Percentiles rank a stretch among this genome's conserved stretches.
phyloP scores from a whole-genome alignment of 176 grass and related monocot genomes.

The Oryza glumipatula region DNA sequence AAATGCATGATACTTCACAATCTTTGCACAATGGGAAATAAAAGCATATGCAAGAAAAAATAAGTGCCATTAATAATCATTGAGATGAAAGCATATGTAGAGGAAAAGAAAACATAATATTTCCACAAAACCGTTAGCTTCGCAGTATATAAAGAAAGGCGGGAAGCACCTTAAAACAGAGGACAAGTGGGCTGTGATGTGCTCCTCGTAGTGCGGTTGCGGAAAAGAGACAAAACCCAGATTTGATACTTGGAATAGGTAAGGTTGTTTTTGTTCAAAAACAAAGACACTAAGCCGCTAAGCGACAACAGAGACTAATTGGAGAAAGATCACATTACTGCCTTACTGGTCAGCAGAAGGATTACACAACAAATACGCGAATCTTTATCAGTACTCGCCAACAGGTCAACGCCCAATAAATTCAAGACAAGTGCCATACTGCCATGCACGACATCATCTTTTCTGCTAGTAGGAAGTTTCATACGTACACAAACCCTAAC shows the following conservation, averaged over 20 bases:
- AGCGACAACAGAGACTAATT: background rate
- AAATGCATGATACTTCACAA: background rate
- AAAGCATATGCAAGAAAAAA: background rate
- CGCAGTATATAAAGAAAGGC: background rate
- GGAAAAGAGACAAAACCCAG: background rate
- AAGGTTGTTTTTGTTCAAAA: background rate
- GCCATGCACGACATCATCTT: background rate
- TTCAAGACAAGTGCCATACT: background rate
- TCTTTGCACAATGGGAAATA: background rate
- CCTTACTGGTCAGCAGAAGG: background rate
- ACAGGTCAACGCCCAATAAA: background rate
- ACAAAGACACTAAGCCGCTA: background rate
- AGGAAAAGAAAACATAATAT: background rate
- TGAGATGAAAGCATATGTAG: conserved; percentile 3
- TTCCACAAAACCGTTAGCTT: background rate
- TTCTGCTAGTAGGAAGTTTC: background rate
- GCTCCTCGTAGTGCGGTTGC: background rate
- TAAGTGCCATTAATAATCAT: background rate
- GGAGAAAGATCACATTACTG: background rate
- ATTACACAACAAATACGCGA: background rate
- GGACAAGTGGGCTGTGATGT: background rate
- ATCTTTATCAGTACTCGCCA: background rate
- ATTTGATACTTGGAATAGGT: background rate
- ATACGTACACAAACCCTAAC: background rate
- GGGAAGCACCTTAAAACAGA: background rate